Conservation (phyloP, 768 basidiomycete species). For the Auriscalpium orientale region DNA sequence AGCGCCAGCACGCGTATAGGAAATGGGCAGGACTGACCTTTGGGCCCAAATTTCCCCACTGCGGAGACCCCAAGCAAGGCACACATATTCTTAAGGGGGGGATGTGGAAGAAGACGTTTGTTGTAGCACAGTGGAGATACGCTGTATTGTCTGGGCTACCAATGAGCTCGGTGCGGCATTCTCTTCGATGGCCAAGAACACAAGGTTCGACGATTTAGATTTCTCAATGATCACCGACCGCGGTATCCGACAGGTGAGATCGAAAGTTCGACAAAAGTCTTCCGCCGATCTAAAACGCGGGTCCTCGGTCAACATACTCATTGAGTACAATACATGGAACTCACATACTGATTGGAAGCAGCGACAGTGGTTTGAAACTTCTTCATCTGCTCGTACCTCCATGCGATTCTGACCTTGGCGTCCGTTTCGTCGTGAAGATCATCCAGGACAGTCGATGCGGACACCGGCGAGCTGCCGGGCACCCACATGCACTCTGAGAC, state of each 20-base stretch:
- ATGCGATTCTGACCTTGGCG: slow-evolving; percentile 87
- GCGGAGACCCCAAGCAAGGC: slow-evolving; percentile 27
- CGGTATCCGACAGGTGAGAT: slow-evolving; percentile 61
- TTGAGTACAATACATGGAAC: slow-evolving; percentile 11
- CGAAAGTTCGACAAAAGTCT: slow-evolving; percentile 64
- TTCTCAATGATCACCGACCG: slow-evolving; percentile 30
- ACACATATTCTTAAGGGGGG: slow-evolving; percentile 12
- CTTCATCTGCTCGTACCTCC: slow-evolving; percentile 94
- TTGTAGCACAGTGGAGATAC: too few species aligned
- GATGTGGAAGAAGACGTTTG: too few species aligned
- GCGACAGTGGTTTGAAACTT: slow-evolving; percentile 82
- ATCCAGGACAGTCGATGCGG: slow-evolving; percentile 27
- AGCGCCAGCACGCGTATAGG: neutral
- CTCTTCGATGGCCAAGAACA: neutral
- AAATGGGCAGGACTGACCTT: slow-evolving; percentile 36
- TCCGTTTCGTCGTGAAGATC: slow-evolving; percentile 29
- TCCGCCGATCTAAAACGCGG: slow-evolving; percentile 37
- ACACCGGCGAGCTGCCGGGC: slow-evolving; percentile 24
- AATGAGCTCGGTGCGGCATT: neutral
- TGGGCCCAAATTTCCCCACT: slow-evolving; percentile 59
- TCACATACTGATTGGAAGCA: slow-evolving; percentile 39
- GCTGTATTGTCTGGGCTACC: slow-evolving; percentile 17
- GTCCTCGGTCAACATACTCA: slow-evolving; percentile 4
- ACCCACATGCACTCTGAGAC: slow-evolving; percentile 79
- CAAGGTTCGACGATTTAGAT: slow-evolving; percentile 5